These are phyloP conservation scores for Mycena alexandri DNA, from an alignment of 768 basidiomycete species.

Conservation along the genomic window DNA sequence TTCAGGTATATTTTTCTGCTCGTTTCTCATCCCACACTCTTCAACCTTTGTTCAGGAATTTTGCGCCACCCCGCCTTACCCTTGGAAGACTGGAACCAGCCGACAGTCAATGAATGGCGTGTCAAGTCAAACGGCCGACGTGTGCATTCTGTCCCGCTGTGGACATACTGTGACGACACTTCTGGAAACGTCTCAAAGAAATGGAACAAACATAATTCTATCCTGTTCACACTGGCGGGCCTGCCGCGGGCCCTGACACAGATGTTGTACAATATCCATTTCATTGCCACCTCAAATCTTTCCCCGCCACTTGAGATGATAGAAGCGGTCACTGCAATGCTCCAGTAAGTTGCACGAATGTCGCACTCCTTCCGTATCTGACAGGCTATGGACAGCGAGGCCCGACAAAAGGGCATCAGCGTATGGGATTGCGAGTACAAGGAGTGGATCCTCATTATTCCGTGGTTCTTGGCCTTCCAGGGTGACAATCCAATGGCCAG, in stretches of 20 bases:
- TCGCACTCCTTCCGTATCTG: too few relatives aligned
- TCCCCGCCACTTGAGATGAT: slow-evolving; percentile 50
- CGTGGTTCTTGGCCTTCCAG: slow-evolving; percentile 46
- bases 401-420: slow-evolving; percentile 48
- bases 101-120: too few relatives aligned
- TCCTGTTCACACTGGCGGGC: slow-evolving; percentile 39
- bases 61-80: too few relatives aligned
- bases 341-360: too few relatives aligned
- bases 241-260: slow-evolving; percentile 21
- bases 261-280: slow-evolving; percentile 35
- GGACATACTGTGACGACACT: slow-evolving; percentile 47
- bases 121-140: too few relatives aligned
- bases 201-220: slow-evolving; percentile 42
- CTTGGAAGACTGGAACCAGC: too few relatives aligned
- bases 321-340: slow-evolving; percentile 38
- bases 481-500: slow-evolving; percentile 65
- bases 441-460: slow-evolving; percentile 48
- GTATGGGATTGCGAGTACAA: slow-evolving; percentile 51
- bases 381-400: not conserved
- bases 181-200: slow-evolving; percentile 48
- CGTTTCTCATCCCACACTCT: too few relatives aligned
- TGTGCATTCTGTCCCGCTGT: too few relatives aligned
- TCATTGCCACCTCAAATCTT: slow-evolving; percentile 42
- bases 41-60: too few relatives aligned
- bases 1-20: too few relatives aligned